Evolutionary conservation across 306 rosid genomes (phyloP).

Genomic region (Lablab purpureus): DNA sequence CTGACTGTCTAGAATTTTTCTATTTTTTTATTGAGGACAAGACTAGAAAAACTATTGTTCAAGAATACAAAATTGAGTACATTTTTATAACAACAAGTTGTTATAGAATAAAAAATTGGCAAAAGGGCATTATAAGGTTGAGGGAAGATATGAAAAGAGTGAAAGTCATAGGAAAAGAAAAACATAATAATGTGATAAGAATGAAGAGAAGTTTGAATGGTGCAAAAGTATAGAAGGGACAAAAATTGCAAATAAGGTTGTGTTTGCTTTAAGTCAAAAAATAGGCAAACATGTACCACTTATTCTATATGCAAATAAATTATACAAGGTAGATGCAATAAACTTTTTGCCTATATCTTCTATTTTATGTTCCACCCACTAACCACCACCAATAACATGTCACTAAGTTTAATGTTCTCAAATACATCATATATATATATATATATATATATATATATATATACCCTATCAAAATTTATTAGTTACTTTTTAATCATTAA

Average conservation of each 20-base stretch:
- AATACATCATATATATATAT: constrained; percentile 13
- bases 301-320: constrained; percentile 8
- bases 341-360: not conserved
- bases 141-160: no score
- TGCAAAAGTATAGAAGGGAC: not conserved
- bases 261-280: not conserved
- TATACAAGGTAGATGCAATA: not conserved
- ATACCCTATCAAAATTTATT: not conserved
- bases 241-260: not conserved
- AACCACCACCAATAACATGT: constrained; percentile 23
- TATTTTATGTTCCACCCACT: constrained; percentile 42
- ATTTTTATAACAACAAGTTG: no score
- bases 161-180: not conserved
- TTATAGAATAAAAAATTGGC: no score
- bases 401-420: constrained; percentile 1
- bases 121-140: no score
- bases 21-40: no score
- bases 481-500: no score
- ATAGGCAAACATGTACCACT: not conserved
- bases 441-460: no score
- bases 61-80: no score
- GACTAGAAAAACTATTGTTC: no score
- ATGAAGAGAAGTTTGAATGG: not conserved
- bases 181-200: not conserved
- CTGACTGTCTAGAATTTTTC: no score